These are phyloP conservation scores for Arthrobotrys conoides DNA, from an alignment of 2,329 filamentous ascomycete genomes.

Conservation along the genomic window DNA sequence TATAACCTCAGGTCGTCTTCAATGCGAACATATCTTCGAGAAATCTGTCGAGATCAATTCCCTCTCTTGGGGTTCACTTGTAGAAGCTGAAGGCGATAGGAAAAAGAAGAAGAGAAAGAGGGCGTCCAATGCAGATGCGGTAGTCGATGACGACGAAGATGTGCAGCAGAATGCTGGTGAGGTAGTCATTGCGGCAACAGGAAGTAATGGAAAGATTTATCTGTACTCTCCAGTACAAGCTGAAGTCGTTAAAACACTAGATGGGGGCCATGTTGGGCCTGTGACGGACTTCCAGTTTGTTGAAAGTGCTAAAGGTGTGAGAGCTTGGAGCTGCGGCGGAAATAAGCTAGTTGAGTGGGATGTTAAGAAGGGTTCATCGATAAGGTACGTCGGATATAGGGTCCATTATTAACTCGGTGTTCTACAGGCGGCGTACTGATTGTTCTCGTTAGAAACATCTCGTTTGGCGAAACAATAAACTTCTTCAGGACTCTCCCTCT, in stretches of 20 bases:
- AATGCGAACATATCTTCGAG: constrained; percentile 70
- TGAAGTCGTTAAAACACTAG: constrained; percentile 68
- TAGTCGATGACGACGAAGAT: constrained; percentile 44
- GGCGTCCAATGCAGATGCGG: constrained; percentile 66
- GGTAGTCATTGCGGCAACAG: constrained; percentile 70
- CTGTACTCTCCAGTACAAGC: constrained; percentile 71
- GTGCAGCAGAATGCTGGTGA: constrained; percentile 60
- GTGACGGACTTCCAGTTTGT: constrained; percentile 71
- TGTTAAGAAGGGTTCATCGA: constrained; percentile 67
- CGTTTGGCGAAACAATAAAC: constrained; percentile 67
- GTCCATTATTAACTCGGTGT: not conserved
- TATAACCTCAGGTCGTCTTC: constrained; percentile 70
- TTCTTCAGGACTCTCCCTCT: constrained; percentile 67
- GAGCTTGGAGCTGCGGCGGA: constrained; percentile 72
- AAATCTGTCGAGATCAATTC: constrained; percentile 70
- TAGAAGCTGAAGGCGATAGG: constrained; percentile 66
- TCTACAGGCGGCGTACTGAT: not conserved
- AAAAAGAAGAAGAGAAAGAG: constrained; percentile 72
- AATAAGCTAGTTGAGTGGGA: constrained; percentile 73
- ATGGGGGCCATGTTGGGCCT: constrained; percentile 69
- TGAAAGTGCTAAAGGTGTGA: constrained; percentile 66
- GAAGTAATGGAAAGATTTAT: constrained; percentile 69
- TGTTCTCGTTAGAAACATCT: constrained; percentile 41
- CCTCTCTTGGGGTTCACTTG: constrained; percentile 70
- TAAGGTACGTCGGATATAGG: constrained; percentile 66